Conservation (phyloP, 495 filamentous ascomycete species). For the Aspergillus ostianus region DNA sequence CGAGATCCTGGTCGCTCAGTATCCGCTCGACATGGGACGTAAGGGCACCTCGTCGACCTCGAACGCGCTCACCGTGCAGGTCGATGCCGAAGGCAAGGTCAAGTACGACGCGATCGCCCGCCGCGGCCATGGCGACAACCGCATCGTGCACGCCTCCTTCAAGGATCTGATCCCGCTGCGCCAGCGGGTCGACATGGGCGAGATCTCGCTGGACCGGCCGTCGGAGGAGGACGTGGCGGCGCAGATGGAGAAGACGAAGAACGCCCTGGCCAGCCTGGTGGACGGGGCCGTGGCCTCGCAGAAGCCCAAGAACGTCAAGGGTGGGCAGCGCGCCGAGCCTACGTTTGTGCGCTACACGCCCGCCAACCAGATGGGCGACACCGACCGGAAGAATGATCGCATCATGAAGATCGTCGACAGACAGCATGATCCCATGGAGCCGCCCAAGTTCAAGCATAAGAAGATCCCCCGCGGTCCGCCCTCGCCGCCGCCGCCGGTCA, state of each 20-base stretch:
- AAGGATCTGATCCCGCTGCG: conserved; percentile 94
- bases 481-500: conserved; percentile 85
- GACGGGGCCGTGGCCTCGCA: conserved; percentile 84
- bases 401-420: conserved; percentile 98
- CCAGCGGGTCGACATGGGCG: conserved; percentile 89
- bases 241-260: conserved; percentile 83
- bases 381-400: conserved; percentile 79
- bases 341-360: conserved; percentile 96
- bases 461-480: conserved; percentile 96
- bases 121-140: conserved; percentile 77
- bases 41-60: conserved; percentile 66
- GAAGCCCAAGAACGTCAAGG: conserved; percentile 91
- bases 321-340: conserved; percentile 71
- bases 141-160: conserved; percentile 91
- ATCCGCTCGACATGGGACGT: conserved; percentile 91
- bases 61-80: conserved; percentile 88
- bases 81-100: conserved; percentile 86
- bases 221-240: conserved; percentile 78
- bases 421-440: conserved; percentile 96
- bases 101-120: conserved; percentile 96
- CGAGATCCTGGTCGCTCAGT: conserved; percentile 90
- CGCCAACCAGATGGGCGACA: conserved; percentile 96
- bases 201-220: conserved; percentile 85
- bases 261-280: conserved; percentile 77
- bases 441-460: conserved; percentile 97